Percentiles rank a stretch among this genome's conserved stretches.
Conservation (phyloP, 1,284 basidiomycete species). For the Grifola frondosa region DNA sequence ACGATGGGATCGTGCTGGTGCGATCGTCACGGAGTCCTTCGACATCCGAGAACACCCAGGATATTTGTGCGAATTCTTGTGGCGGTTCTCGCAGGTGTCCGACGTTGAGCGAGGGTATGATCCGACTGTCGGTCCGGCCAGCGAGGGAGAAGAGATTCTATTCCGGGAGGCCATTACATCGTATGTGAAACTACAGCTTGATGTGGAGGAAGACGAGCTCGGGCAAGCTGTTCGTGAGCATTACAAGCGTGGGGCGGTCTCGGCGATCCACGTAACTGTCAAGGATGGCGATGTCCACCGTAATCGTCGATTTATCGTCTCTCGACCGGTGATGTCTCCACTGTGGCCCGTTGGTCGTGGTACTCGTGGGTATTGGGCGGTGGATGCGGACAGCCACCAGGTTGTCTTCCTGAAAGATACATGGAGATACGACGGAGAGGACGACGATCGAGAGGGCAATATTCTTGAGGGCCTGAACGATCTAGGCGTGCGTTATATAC, state of each 20-base stretch:
- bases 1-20: slow-evolving; percentile 15
- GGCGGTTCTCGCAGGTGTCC: slow-evolving; percentile 1
- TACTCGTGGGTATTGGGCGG: slow-evolving; percentile 12
- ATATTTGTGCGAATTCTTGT: slow-evolving; percentile 2
- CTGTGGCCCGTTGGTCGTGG: not conserved
- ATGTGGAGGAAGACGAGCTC: slow-evolving; percentile 1
- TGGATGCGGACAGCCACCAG: not conserved
- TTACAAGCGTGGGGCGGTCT: slow-evolving; percentile 3
- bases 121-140: not conserved
- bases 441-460: not conserved
- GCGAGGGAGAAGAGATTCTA: slow-evolving; percentile 3
- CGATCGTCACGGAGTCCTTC: slow-evolving; percentile 6
- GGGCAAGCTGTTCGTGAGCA: not conserved
- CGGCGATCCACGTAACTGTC: not conserved
- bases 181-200: slow-evolving; percentile 5
- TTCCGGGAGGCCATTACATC: slow-evolving; percentile 3
- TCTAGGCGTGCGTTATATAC: not conserved
- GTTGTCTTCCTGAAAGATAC: slow-evolving; percentile 9
- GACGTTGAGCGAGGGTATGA: slow-evolving; percentile 6
- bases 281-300: not conserved
- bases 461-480: not conserved
- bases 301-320: slow-evolving; percentile 3
- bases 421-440: not conserved
- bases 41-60: slow-evolving; percentile 2
- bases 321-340: slow-evolving; percentile 6